A percentile compares a stretch with the other conserved stretches of the same genome.
phyloP scores from a whole-genome alignment of 106 monocot species.

The Platanthera zijinensis region DNA sequence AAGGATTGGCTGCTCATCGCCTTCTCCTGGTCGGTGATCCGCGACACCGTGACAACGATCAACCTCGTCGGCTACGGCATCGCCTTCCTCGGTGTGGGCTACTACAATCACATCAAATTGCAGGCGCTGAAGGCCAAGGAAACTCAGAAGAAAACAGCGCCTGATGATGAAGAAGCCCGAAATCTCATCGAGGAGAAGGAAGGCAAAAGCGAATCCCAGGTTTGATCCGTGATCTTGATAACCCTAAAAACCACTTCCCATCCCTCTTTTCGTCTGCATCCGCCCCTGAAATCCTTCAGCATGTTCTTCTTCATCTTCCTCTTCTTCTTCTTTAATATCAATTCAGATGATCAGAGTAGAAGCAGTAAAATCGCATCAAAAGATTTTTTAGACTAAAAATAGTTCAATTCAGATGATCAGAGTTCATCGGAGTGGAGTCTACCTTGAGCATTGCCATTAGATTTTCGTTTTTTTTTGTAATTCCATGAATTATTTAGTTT shows the following conservation, averaged over 20 bases:
- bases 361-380: background rate
- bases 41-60: conserved; percentile 15
- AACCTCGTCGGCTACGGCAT: conserved; percentile 20
- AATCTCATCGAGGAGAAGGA: conserved; percentile 10
- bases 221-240: background rate
- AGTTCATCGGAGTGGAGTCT: too few species aligned
- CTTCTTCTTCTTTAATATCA: background rate
- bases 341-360: conserved; percentile 6
- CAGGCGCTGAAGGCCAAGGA: conserved; percentile 16
- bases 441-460: too few species aligned
- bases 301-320: background rate
- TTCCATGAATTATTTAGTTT: too few species aligned
- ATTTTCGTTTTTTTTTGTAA: too few species aligned
- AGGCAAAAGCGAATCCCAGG: conserved; percentile 13
- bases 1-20: conserved; percentile 25
- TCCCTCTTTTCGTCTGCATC: background rate
- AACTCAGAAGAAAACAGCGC: conserved; percentile 4
- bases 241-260: background rate
- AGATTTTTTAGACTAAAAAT: too few species aligned
- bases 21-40: conserved; percentile 21
- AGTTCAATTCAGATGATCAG: too few species aligned
- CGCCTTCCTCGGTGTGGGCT: conserved; percentile 15
- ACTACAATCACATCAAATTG: conserved; percentile 19
- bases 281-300: background rate
- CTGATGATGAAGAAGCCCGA: conserved; percentile 10